Percentiles rank a stretch among this genome's conserved stretches.
phyloP scores from a whole-genome alignment of 2,329 filamentous ascomycete genomes.

The Parafenestella ontariensis region DNA sequence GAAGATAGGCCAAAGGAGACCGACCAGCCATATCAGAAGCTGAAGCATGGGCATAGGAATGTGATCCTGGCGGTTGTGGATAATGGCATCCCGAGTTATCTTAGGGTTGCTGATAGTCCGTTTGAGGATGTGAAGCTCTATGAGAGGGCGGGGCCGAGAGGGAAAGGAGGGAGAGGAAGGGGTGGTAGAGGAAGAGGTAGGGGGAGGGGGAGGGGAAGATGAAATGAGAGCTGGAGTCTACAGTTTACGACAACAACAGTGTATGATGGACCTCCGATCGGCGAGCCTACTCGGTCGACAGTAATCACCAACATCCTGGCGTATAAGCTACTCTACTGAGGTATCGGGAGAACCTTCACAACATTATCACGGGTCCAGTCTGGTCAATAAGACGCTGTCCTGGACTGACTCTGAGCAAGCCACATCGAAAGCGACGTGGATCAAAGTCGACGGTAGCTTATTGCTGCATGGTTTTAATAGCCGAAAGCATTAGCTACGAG shows the following conservation, averaged over 20 bases:
- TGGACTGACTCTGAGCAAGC: neutral
- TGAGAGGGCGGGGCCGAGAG: conserved; percentile 51
- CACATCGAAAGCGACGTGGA: neutral
- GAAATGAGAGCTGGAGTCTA: neutral
- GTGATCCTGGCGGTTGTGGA: conserved; percentile 89
- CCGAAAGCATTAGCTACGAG: neutral
- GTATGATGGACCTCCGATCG: neutral
- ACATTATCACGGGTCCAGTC: neutral
- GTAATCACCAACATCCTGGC: neutral
- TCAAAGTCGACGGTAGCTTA: neutral
- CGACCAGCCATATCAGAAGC: conserved; percentile 71
- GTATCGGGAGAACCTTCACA: neutral
- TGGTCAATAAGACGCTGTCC: neutral
- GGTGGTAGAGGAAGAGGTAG: conserved; percentile 47
- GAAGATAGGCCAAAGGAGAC: conserved; percentile 66
- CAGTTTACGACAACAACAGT: neutral
- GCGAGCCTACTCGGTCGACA: neutral
- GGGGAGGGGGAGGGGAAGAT: conserved; percentile 51
- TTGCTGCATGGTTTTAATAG: neutral
- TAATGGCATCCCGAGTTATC: conserved; percentile 85
- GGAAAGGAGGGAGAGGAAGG: conserved; percentile 48
- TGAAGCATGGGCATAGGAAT: conserved; percentile 85
- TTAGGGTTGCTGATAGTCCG: conserved; percentile 78
- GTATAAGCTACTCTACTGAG: neutral
- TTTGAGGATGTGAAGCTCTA: conserved; percentile 77